phyloP scores from a whole-genome alignment of 2,329 filamentous ascomycete genomes.

The Neonectria neomacrospora region DNA sequence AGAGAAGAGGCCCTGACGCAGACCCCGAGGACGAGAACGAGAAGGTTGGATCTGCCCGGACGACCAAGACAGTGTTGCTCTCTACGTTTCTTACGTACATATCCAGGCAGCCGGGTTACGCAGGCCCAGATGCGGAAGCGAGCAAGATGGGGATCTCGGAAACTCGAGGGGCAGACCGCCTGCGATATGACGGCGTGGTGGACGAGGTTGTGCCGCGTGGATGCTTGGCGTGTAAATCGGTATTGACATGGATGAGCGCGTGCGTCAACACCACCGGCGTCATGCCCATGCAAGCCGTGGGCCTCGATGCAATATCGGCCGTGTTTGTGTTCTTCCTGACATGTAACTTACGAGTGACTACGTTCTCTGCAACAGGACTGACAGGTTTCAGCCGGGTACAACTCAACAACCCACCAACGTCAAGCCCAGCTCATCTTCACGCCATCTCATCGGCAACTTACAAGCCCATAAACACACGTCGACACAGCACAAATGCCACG shows the following conservation, averaged over 20 bases:
- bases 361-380: background rate
- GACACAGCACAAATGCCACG: too few relatives aligned
- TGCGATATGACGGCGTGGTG: background rate
- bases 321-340: background rate
- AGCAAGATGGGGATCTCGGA: constrained; percentile 12
- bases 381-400: background rate
- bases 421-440: background rate
- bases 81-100: background rate
- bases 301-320: background rate
- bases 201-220: background rate
- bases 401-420: background rate
- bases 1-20: background rate
- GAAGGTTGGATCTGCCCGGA: background rate
- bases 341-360: too few relatives aligned
- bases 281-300: background rate
- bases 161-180: constrained; percentile 4
- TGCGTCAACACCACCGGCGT: background rate
- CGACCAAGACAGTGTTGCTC: constrained; percentile 23
- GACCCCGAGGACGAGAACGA: background rate
- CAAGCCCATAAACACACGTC: background rate
- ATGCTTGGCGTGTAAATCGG: background rate
- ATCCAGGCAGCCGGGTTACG: constrained; percentile 28
- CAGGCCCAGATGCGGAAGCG: constrained; percentile 19
- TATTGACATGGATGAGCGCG: background rate
- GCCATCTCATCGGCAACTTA: background rate